These are phyloP conservation scores for Alternaria sp. DNA, from an alignment of 2,329 filamentous ascomycete genomes.

Conservation along the genomic window DNA sequence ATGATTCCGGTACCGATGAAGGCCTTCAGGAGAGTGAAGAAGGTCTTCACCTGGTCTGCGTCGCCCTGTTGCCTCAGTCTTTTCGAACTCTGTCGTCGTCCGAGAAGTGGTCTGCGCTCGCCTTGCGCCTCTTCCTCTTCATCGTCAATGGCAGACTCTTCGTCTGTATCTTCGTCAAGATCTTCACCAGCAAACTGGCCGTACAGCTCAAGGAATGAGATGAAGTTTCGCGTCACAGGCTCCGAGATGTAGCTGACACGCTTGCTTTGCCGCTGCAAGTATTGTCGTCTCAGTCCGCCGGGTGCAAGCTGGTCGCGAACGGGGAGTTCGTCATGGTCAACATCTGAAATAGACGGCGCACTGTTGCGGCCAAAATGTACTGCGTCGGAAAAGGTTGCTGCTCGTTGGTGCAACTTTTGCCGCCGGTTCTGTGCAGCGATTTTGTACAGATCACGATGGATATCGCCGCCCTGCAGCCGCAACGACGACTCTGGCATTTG, in stretches of 20 bases:
- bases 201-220: constrained; percentile 79
- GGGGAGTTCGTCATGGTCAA: constrained; percentile 49
- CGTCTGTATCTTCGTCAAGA: constrained; percentile 61
- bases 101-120: constrained; percentile 70
- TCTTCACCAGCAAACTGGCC: constrained; percentile 81
- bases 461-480: constrained; percentile 76
- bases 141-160: constrained; percentile 63
- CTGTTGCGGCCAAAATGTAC: constrained; percentile 32
- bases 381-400: constrained; percentile 72
- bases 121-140: constrained; percentile 57
- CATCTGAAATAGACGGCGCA: constrained; percentile 30
- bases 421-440: constrained; percentile 67
- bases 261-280: constrained; percentile 54
- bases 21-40: constrained; percentile 80
- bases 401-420: constrained; percentile 60
- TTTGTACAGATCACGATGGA: constrained; percentile 80
- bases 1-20: constrained; percentile 84
- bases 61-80: constrained; percentile 63
- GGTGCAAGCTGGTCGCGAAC: constrained; percentile 58
- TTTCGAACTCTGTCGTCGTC: constrained; percentile 61
- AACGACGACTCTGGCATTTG: constrained; percentile 68
- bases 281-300: constrained; percentile 64
- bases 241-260: constrained; percentile 55
- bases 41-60: constrained; percentile 74
- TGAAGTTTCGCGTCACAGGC: constrained; percentile 73